Base-by-base conservation (phyloP, 2,329 filamentous ascomycete genomes). In the Aspergillus fumigatus region DNA sequence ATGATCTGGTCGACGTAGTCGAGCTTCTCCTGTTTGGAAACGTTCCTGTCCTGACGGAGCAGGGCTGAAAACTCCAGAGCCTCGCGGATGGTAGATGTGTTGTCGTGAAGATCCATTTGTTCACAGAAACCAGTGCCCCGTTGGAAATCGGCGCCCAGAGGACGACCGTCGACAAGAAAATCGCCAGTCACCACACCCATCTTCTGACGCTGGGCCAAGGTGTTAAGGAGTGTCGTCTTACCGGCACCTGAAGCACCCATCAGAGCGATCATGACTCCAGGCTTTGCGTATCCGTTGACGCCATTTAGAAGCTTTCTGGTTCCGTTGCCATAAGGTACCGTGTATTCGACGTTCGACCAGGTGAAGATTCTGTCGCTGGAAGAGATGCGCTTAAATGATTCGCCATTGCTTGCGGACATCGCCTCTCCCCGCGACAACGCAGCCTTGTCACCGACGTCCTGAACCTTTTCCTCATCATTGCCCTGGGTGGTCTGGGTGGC, bases 181-280 rank as follows among this genome's bases (percentile, higher is more conserved):
- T 88, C 82, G 11, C 88, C 88, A n/a, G 75, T 73, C 2, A 88
- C 79, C 10, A 87, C 79, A 55, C 88, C 86, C 54, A 78, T 80
- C 17, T 78, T 85, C 69, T 91, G 87, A 2, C 90, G 83, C 66
- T 92, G 88, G 0, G 89, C 86, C 1, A 89, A 74, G 0, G 88
- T 90, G 71, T 94, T 92, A 19, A 95, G 79, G 0, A 95, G 77
- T 0, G 90, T 94, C 0, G 89, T 92, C 75, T 95, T 95, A 11
- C 90, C 91, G 8, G 91, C 90, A 47, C 89, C 89, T 3, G 85
- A 90, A 1, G 88, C 88, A 53, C 91, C 91, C 80, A 94, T 90
- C 1, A 95, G 77, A 0, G 90, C 90, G 47, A 90, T 85, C 82
- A 95, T 86, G 19, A 88, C 75, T 19, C 90, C 90, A 1, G 90